Conservation (phyloP, 768 basidiomycete genomes). For the Amanita fuliginea region DNA sequence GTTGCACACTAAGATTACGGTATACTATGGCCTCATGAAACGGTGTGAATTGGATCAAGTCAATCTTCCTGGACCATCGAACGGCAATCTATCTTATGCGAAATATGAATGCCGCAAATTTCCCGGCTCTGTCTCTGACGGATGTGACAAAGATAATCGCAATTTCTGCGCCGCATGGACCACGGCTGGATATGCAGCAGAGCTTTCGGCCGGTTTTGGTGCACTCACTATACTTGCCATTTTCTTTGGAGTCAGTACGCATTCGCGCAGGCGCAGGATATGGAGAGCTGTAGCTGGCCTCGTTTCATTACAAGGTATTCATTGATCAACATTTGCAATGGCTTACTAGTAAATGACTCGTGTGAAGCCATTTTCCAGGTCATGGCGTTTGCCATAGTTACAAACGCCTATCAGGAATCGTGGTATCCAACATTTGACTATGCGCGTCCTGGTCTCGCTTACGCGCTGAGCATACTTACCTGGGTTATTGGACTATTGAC, state of each 20-base stretch:
- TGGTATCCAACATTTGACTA: conserved; percentile 40
- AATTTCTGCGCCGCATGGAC: conserved; percentile 59
- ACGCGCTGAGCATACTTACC: conserved; percentile 44
- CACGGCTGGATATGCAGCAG: conserved; percentile 56
- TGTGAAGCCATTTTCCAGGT: conserved; percentile 47
- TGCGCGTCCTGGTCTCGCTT: conserved; percentile 54
- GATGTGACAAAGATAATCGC: conserved; percentile 41
- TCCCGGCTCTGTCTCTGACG: conserved; percentile 40
- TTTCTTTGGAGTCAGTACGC: conserved; percentile 60
- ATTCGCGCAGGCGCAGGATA: conserved; percentile 61
- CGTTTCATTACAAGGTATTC: conserved; percentile 47
- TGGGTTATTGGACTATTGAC: conserved; percentile 51
- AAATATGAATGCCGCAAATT: conserved; percentile 56
- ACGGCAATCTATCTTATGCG: conserved; percentile 36
- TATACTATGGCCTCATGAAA: conserved; percentile 47
- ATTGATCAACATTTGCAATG: not conserved
- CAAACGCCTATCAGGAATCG: conserved; percentile 41
- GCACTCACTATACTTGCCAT: conserved; percentile 46
- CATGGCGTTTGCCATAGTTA: conserved; percentile 50
- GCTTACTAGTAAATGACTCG: not conserved
- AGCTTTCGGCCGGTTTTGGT: conserved; percentile 56
- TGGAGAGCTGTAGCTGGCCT: conserved; percentile 67
- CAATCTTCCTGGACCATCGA: conserved; percentile 31
- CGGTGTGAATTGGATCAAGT: conserved; percentile 45
- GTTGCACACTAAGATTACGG: conserved; percentile 33